Base-by-base conservation (phyloP, 805 yeast genomes). In the Candida dajiaensis region DNA sequence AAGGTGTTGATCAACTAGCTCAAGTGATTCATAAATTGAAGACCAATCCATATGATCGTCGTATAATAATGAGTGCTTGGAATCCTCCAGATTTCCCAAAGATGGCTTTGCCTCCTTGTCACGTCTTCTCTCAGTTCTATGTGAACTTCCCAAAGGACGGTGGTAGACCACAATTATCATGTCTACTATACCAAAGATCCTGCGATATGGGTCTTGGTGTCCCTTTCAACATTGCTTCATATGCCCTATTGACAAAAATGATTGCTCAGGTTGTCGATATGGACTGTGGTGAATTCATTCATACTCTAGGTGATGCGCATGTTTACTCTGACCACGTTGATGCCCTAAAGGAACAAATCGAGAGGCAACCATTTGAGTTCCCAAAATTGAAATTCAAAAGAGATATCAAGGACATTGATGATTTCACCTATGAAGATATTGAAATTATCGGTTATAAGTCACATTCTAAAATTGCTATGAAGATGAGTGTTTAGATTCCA, bases 141-240 rank as follows among this genome's bases (percentile, higher is more conserved):
- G 99, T 94, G 36, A 85, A 77, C 57, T 86, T 85, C 69, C 92
- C 95, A n/a, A 62, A 67, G 42, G 70, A 70, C 23, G 66, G 64
- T 26, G 62, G 63, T 21, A 79, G 68, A 56, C 95, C 95, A 20
- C 80, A 75, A 58, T 74, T 94, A 46, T 85, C 94, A 12, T 94
- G 99, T 64, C 77, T 85, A 48, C 71, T 94, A 71, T 94, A 94
- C 67, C 99, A 94, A 69, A 79, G 99, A 59, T 86, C 96, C n/a
- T 92, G 98, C 67, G 99, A 94, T 62, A 90, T 94, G 97, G 99
- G 99, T 0, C 76, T 94, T n/a, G 99, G 99, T 13, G 98, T 94
- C 20, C 99, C 99, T 1, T 94, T 94, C 67, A 94, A 94, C 63
- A 94, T 94, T 59, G 99, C 99, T 0, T 89, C 97, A 0, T 94